These are phyloP conservation scores for Plasmodium fragile DNA, from an alignment of 169 alveolate genomes.

Conservation along the genomic window DNA sequence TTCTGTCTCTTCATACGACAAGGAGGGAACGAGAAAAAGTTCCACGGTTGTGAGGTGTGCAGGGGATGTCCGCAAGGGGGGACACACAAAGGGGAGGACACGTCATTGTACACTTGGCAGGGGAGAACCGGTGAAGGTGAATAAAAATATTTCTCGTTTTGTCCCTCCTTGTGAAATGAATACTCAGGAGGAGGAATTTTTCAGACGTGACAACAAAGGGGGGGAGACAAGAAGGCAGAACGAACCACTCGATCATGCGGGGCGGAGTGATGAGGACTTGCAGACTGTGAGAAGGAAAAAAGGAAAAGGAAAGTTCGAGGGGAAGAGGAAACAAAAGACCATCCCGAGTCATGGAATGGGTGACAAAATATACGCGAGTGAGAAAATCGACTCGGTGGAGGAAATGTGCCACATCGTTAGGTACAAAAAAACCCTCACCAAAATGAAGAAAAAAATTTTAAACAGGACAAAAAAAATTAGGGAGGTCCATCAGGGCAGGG, in stretches of 20 bases:
- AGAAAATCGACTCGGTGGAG: neutral
- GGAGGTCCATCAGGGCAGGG: neutral
- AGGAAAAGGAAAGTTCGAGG: neutral
- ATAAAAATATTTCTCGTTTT: neutral
- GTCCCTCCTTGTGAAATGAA: neutral
- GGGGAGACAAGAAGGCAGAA: neutral
- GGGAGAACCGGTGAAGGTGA: neutral
- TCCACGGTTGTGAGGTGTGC: neutral
- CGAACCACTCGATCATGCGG: neutral
- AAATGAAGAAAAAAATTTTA: slow-evolving; percentile 22
- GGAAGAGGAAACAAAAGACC: neutral
- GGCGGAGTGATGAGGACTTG: neutral
- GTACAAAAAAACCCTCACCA: neutral
- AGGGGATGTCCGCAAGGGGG: neutral
- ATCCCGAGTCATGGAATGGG: neutral
- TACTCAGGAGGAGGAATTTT: neutral
- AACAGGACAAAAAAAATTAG: neutral
- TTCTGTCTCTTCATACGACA: slow-evolving; percentile 43
- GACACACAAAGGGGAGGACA: neutral
- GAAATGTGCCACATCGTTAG: slow-evolving; percentile 13
- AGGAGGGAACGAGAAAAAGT: neutral
- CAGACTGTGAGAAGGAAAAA: neutral
- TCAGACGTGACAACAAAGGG: neutral
- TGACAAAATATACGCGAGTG: neutral
- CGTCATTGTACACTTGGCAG: neutral